Evolutionary conservation across 371 early-diverging fungal species (phyloP), one percentile per base, ranked within the genome.

Genomic region (Encephalitozoon intestinalis): DNA sequence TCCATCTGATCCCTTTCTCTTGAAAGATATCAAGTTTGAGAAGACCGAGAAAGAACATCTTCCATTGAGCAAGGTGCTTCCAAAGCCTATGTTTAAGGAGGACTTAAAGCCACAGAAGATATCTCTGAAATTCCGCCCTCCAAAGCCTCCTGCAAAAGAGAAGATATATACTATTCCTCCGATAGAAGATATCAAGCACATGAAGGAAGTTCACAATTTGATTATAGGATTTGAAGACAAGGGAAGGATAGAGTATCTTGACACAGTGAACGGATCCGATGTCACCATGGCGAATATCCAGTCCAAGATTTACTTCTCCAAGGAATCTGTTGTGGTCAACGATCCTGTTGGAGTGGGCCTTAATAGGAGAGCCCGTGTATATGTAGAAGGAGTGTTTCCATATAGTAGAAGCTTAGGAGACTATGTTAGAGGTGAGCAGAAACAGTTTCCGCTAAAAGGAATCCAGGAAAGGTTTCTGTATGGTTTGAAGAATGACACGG

Each of bases 401-500:
- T 34, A 49, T 11, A 50, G 51, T 44, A 58, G 63, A 18, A 74
- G 49, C 25, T 25, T 50, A 8, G 50, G 50, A 26, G 46, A 31
- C 4, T 63, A 64, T 40, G 52, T 80, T 11, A 49, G 25, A 39
- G 69, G 70, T 2, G 53, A 54, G 58, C 63, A 40, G 18, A 67
- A 67, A 2, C 41, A 39, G 26, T 77, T 67, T 58, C 71, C 71
- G 15, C 5, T 43, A 25, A 78, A 69, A 73, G 78, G 70, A 30
- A 53, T 77, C 9, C 70, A 76, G 50, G 81, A 81, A 50, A 73
- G 76, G 50, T 78, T 75, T 66, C 41, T 81, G 28, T 81, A 75
- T 69, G 66, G 46, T 9, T 67, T 81, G 18, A 81, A 81, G 54
- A 78, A 50, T 26, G 75, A 78, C 68, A 46, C 37, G 0, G 39